These are phyloP conservation scores for Paragyromitra xinjiangensis DNA, from an alignment of 495 filamentous ascomycete genomes.

Conservation along the genomic window DNA sequence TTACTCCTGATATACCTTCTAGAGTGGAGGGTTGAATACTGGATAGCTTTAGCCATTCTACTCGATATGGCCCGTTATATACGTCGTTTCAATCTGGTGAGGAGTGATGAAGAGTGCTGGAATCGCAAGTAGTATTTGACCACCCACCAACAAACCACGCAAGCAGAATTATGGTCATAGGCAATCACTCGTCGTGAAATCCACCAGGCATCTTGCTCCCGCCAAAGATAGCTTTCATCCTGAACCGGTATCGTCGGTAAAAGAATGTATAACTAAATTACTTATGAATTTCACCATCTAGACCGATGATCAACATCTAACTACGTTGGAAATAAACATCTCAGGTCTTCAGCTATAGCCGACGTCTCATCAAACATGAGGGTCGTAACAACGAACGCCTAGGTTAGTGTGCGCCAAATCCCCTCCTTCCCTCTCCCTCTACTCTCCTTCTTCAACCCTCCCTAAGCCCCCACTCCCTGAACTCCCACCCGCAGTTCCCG, in stretches of 20 bases:
- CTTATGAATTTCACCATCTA: too few relatives aligned
- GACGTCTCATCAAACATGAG: background rate
- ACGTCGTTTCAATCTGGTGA: too few relatives aligned
- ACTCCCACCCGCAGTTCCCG: background rate
- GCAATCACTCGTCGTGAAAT: background rate
- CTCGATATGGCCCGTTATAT: too few relatives aligned
- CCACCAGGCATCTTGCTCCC: background rate
- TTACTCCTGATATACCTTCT: too few relatives aligned
- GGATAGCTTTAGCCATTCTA: too few relatives aligned
- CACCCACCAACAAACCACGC: background rate
- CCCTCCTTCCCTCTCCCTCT: background rate
- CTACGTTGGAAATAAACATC: too few relatives aligned
- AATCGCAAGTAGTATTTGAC: background rate
- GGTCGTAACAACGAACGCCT: background rate
- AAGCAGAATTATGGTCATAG: background rate
- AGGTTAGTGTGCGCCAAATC: background rate
- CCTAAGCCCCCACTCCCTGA: slow-evolving; percentile 63
- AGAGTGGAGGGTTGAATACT: too few relatives aligned
- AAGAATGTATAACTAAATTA: too few relatives aligned
- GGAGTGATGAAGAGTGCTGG: too few relatives aligned
- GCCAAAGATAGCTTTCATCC: too few relatives aligned
- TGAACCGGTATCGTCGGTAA: too few relatives aligned
- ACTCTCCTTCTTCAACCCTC: slow-evolving; percentile 75
- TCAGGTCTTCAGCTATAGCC: background rate
- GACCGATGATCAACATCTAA: too few relatives aligned